Base-by-base conservation (phyloP, 2,329 filamentous ascomycete species). In the Fusarium foetens region DNA sequence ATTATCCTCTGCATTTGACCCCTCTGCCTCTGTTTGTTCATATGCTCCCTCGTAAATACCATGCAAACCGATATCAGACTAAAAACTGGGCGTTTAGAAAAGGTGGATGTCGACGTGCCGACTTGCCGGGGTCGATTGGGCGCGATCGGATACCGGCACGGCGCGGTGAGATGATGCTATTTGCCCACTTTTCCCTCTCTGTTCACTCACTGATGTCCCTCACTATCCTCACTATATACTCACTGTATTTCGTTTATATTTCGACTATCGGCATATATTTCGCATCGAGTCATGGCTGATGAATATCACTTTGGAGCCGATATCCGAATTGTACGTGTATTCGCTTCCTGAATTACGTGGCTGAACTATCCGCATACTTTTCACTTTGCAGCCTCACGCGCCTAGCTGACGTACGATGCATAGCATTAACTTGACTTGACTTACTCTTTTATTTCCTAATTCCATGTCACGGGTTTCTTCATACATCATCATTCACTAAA, bases 111-210 rank as follows among this genome's bases (percentile, higher is more conserved):
- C 63, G 62, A 57, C 57, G 74, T 76, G 75, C 72, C 75, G 75
- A 76, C 75, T 75, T 77, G 73, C 75, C 75, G 75, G 75, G 75
- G 72, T 77, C 73, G 66, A 77, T 76, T 77, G 75, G 75, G 64
- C 51, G 70, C 71, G 72, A 76, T 77, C 75, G 75, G 75, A 75
- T 77, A 77, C 70, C 75, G 75, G 75, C 75, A 77, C 75, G 68
- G 68, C 75, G 75, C 75, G 75, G 75, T 77, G 73, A 77, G 75
- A 75, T 76, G 75, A 76, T 75, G 69, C 73, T 75, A 74, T 76
- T 59, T 59, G 66, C 52, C 73, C 74, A 74, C 74, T 74, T 67
- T 68, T 52, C 36, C 19, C 25, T 57, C 35, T 41, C 33, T 41
- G 25, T 31, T 16, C 25, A 27, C 51, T 39, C 33, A 29, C 31